Conservation (phyloP, 2,329 filamentous ascomycete genomes). For the Diaporthe sp. region DNA sequence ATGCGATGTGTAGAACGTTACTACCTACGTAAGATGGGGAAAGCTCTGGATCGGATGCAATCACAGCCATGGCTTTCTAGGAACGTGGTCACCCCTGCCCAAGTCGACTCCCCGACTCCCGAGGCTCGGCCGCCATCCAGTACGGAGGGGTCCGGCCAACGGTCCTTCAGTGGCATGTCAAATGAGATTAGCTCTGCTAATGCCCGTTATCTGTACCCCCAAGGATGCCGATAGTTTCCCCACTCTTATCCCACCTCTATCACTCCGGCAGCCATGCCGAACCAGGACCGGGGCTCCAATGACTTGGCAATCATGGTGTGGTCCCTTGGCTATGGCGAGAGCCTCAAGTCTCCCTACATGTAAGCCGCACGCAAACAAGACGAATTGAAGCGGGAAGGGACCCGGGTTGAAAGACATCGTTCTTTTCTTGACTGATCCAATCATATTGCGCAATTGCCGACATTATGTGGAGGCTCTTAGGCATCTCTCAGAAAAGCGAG, state of each 20-base stretch:
- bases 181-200: background rate
- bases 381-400: background rate
- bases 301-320: background rate
- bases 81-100: background rate
- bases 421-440: background rate
- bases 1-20: slow-evolving; percentile 1
- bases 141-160: slow-evolving; percentile 18
- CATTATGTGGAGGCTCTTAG: slow-evolving; percentile 36
- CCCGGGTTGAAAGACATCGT: background rate
- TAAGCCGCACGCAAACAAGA: background rate
- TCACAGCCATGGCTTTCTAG: background rate
- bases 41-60: background rate
- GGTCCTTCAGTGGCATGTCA: too few relatives aligned
- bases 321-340: background rate
- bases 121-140: background rate
- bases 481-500: slow-evolving; percentile 8
- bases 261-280: background rate
- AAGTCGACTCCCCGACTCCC: background rate
- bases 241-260: slow-evolving; percentile 32
- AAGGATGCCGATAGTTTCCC: background rate
- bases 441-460: background rate
- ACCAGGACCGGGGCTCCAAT: background rate
- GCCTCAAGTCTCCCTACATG: slow-evolving; percentile 9
- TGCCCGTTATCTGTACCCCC: background rate
- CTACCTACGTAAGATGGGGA: slow-evolving; percentile 14